These are phyloP conservation scores for Lipomyces yamadae DNA, from an alignment of 805 yeast genomes.

Conservation along the genomic window DNA sequence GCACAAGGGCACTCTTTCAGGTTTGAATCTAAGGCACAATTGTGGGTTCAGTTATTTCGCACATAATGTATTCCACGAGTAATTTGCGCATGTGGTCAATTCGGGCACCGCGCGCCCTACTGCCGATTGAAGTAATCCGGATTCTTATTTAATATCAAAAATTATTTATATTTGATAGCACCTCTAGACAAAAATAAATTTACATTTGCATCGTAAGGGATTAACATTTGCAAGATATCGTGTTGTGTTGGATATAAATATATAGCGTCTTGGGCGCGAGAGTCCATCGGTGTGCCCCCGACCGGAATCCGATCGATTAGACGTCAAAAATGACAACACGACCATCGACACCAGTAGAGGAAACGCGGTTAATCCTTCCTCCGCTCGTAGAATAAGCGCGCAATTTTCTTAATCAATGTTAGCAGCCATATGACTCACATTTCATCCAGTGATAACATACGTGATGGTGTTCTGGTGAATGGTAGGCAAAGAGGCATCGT, in stretches of 20 bases:
- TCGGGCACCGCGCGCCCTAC: constrained; percentile 7
- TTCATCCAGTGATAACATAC: constrained; percentile 13
- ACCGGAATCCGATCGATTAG: constrained; percentile 38
- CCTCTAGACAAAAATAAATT: too few relatives aligned
- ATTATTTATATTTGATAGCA: not conserved
- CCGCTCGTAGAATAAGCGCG: constrained; percentile 55
- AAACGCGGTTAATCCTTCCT: constrained; percentile 59
- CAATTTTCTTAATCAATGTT: constrained; percentile 43
- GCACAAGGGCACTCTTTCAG: constrained; percentile 7
- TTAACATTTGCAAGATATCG: too few relatives aligned
- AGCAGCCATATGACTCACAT: not conserved
- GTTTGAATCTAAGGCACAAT: constrained; percentile 3
- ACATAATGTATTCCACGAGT: constrained; percentile 2
- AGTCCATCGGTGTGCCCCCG: not conserved
- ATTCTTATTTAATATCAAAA: constrained; percentile 8
- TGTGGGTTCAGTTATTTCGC: constrained; percentile 9
- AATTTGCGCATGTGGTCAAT: constrained; percentile 7
- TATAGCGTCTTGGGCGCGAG: not conserved
- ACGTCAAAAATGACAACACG: constrained; percentile 77
- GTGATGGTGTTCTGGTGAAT: constrained; percentile 90
- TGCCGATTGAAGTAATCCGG: constrained; percentile 7
- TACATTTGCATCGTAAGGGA: too few relatives aligned
- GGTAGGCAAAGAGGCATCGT: constrained; percentile 62
- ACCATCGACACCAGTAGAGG: constrained; percentile 89
- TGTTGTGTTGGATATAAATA: not conserved